Conservation (phyloP, 2,329 filamentous ascomycete species). For the Chaetomium sp. region DNA sequence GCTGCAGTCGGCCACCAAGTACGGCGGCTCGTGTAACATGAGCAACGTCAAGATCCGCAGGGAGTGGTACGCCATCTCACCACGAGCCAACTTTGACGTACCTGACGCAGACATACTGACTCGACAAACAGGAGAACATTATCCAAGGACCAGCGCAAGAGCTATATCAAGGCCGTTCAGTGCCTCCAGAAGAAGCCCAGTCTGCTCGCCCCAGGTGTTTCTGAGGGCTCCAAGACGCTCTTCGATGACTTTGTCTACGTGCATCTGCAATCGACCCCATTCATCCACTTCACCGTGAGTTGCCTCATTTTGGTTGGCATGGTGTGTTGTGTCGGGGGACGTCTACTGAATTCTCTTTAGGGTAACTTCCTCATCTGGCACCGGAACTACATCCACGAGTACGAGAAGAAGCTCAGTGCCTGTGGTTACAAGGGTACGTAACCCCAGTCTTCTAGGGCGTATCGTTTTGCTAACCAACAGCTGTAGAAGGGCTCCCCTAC, state of each 20-base stretch:
- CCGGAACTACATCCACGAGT: conserved; percentile 30
- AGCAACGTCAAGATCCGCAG: conserved; percentile 31
- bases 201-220: conserved; percentile 16
- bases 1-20: conserved; percentile 19
- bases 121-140: conserved; percentile 26
- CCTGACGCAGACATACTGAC: conserved; percentile 5
- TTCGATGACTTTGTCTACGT: conserved; percentile 34
- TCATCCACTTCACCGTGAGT: conserved; percentile 31
- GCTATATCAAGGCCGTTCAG: conserved; percentile 32
- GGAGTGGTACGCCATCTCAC: conserved; percentile 26
- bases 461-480: neutral
- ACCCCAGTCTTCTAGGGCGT: neutral
- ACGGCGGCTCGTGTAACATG: conserved; percentile 23
- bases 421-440: conserved; percentile 32
- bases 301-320: neutral
- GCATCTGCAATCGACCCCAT: conserved; percentile 29
- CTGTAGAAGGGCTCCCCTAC: conserved; percentile 30
- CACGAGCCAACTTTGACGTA: no score
- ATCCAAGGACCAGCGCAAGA: conserved; percentile 26
- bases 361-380: conserved; percentile 35
- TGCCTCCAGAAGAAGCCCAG: conserved; percentile 28
- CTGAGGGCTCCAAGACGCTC: conserved; percentile 23
- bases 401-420: conserved; percentile 30
- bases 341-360: conserved; percentile 6
- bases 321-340: no score